Conservation (phyloP, 305 asterid species). For the Fraxinus dipetala region DNA sequence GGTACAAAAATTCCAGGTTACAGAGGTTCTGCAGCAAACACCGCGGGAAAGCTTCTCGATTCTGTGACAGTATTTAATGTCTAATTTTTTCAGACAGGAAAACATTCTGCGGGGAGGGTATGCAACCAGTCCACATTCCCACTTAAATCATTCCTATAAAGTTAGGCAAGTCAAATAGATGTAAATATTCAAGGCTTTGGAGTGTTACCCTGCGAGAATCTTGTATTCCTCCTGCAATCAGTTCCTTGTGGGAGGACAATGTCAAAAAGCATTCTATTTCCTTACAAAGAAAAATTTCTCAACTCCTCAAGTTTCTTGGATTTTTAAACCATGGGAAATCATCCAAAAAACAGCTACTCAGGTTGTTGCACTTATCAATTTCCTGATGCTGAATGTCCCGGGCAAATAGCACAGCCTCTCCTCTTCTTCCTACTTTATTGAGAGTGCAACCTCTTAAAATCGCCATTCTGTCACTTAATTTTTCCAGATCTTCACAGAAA, state of each 20-base stretch:
- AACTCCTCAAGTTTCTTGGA: neutral
- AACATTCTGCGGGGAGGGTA: neutral
- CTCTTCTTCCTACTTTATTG: neutral
- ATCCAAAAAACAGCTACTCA: neutral
- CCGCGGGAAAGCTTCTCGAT: neutral
- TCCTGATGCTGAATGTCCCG: conserved; percentile 1
- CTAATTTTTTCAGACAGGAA: neutral
- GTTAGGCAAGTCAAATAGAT: neutral
- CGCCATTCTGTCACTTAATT: neutral
- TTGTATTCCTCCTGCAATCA: neutral
- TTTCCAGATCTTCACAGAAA: neutral
- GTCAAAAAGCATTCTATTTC: neutral
- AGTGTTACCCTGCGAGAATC: neutral
- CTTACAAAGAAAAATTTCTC: neutral
- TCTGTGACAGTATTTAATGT: neutral
- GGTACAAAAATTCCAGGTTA: neutral
- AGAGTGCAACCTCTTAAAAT: neutral
- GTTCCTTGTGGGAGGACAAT: neutral
- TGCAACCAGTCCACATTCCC: neutral
- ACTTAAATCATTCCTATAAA: neutral
- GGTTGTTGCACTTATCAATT: neutral
- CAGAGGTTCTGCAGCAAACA: neutral
- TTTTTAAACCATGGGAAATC: neutral
- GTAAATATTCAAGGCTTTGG: neutral
- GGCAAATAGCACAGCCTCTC: neutral